Conservation (phyloP, 2,329 filamentous ascomycete genomes). For the Alternaria sp. region DNA sequence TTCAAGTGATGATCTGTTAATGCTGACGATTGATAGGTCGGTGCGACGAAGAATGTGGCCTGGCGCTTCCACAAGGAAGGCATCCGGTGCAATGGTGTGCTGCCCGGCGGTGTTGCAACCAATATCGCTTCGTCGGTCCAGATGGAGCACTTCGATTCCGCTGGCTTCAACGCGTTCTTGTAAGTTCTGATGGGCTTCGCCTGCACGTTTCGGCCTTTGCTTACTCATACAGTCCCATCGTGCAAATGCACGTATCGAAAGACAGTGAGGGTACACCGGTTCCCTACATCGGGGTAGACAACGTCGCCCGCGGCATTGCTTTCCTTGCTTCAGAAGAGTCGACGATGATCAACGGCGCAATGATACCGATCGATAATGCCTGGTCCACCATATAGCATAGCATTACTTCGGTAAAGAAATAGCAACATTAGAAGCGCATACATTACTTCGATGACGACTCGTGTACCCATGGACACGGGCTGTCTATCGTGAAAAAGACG, state of each 20-base stretch:
- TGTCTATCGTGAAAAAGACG: not conserved
- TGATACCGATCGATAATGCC: constrained; percentile 32
- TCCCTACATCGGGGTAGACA: constrained; percentile 25
- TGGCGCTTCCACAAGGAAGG: constrained; percentile 55
- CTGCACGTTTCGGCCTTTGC: not conserved
- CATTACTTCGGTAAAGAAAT: not conserved
- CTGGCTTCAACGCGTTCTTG: constrained; percentile 29
- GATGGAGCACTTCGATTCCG: constrained; percentile 30
- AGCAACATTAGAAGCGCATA: not conserved
- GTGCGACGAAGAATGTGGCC: constrained; percentile 57
- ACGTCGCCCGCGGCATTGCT: constrained; percentile 30
- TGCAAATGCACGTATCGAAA: constrained; percentile 32
- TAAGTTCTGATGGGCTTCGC: constrained; percentile 4
- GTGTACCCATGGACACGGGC: not conserved
- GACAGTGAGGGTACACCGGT: constrained; percentile 29
- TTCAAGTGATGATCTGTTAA: not conserved
- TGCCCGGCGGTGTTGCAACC: constrained; percentile 47
- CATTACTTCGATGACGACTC: not conserved
- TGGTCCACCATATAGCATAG: constrained; percentile 34
- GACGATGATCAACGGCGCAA: constrained; percentile 27
- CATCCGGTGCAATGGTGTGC: constrained; percentile 56
- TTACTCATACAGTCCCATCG: constrained; percentile 22
- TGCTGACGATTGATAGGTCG: constrained; percentile 34
- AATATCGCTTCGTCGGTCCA: constrained; percentile 33
- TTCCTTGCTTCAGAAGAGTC: constrained; percentile 34